Base-by-base conservation (phyloP, 352 stramenopile genomes). In the Globisporangium uncinulatum region DNA sequence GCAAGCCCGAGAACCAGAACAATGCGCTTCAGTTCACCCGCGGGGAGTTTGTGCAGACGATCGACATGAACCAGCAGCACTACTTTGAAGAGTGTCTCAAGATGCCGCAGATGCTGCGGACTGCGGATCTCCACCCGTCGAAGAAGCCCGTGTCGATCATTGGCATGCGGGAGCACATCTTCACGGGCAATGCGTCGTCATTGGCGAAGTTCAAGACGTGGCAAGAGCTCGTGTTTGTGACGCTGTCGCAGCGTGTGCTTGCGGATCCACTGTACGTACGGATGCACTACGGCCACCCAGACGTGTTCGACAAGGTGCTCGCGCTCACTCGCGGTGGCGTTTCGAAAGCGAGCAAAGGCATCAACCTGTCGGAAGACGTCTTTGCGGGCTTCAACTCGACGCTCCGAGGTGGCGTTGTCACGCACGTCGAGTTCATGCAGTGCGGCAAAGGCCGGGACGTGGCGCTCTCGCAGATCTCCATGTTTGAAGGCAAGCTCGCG, bases 61-160 rank as follows among this genome's bases (percentile, higher is more conserved):
- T 94, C 34, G 84, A 94, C 74, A 92, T 92, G 84, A 94, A 94
- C 66, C 84, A 94, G 68, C 71, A 94, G 45, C 78, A 91, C 61
- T 92, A 92, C 68, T 90, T 92, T 53, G 84, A 94, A 58, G 82
- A 92, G 57, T 91, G 80, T 62, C 48, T 94, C 42, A 94, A 92
- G 76, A 91, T 94, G 79, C 79, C 82, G 11, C 79, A 91, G 63
- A 65, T 94, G 19, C 62, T 92, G 20, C 70, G 82, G 42, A 89
- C 75, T 5, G 76, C 78, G 43, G 79, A 87, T 41, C 43, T 70
- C 44, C 79, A 89, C 39, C 77, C 79, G 29, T 87, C 79, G n/a
- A 84, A 81, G 53, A 86, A 88, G 24, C 74, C 76, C 7, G 77
- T 89, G 11, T 86, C 74, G 19, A 92, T 92, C 59, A 89, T 89